Evolutionary conservation across 257 asterid species (phyloP).

Genomic region (Nicotiana benthamiana): DNA sequence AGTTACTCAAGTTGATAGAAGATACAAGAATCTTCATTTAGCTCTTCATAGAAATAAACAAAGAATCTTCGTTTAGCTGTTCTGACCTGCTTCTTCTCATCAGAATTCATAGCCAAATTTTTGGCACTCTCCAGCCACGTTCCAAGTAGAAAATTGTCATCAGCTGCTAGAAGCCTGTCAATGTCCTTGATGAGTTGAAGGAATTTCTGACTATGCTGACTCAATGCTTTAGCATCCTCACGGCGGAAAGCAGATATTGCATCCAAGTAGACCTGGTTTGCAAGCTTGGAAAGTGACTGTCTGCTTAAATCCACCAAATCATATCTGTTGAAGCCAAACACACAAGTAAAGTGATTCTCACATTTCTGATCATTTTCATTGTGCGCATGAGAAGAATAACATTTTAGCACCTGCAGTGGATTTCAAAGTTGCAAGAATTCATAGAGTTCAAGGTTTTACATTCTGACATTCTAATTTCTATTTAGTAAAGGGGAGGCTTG

Average conservation of each 20-base stretch:
- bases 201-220: conserved; percentile 47
- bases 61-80: neutral
- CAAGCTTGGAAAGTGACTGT: conserved; percentile 86
- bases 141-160: conserved; percentile 82
- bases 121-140: conserved; percentile 90
- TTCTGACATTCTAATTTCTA: neutral
- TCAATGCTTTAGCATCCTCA: conserved; percentile 49
- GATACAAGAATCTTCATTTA: neutral
- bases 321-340: conserved; percentile 43
- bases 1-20: neutral
- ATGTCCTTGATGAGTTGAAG: conserved; percentile 83
- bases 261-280: conserved; percentile 73
- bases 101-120: conserved; percentile 42
- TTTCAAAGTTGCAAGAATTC: neutral
- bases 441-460: neutral
- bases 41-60: neutral
- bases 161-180: conserved; percentile 74
- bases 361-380: neutral
- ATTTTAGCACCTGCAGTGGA: neutral
- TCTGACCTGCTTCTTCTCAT: conserved; percentile 69
- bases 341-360: neutral
- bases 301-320: conserved; percentile 94
- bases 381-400: neutral
- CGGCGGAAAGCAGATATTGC: conserved; percentile 57
- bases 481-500: neutral